phyloP scores from a whole-genome alignment of 1,284 basidiomycete species.

The Boletus semigastroideus region DNA sequence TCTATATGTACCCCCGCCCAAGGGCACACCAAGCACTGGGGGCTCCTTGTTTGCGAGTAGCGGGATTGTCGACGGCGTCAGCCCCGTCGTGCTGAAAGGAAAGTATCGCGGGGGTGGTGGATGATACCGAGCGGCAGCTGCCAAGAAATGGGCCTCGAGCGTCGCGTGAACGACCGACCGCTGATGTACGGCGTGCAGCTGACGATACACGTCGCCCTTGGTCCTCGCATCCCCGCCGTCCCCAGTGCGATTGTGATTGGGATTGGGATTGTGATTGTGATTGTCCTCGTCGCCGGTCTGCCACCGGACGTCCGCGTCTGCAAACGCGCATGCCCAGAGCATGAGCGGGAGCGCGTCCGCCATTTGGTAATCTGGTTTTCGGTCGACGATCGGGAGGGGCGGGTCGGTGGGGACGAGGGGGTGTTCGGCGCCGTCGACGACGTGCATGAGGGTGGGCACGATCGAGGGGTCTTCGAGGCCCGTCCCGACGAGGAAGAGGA shows the following conservation, averaged over 20 bases:
- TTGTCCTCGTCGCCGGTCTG: slow-evolving; percentile 49
- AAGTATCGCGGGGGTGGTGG: slow-evolving; percentile 35
- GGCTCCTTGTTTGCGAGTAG: slow-evolving; percentile 21
- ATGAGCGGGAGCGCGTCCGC: slow-evolving; percentile 89
- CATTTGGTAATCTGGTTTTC: slow-evolving; percentile 93
- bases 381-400: slow-evolving; percentile 50
- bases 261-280: too few relatives aligned
- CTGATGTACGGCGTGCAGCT: slow-evolving; percentile 56
- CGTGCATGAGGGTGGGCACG: slow-evolving; percentile 77
- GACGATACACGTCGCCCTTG: slow-evolving; percentile 47
- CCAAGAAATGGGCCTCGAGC: slow-evolving; percentile 64
- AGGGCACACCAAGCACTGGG: slow-evolving; percentile 53
- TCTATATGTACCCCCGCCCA: slow-evolving; percentile 73
- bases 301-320: slow-evolving; percentile 72
- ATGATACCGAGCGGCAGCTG: slow-evolving; percentile 52
- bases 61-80: slow-evolving; percentile 27
- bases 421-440: slow-evolving; percentile 42
- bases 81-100: slow-evolving; percentile 32
- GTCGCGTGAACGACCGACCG: slow-evolving; percentile 58
- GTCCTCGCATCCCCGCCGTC: slow-evolving; percentile 31
- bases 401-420: slow-evolving; percentile 31
- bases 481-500: slow-evolving; percentile 88
- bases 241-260: slow-evolving; percentile 3
- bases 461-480: slow-evolving; percentile 76
- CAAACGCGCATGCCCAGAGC: slow-evolving; percentile 90